Base-by-base conservation (phyloP, 352 stramenopile genomes). In the Globisporangium barbulae region DNA sequence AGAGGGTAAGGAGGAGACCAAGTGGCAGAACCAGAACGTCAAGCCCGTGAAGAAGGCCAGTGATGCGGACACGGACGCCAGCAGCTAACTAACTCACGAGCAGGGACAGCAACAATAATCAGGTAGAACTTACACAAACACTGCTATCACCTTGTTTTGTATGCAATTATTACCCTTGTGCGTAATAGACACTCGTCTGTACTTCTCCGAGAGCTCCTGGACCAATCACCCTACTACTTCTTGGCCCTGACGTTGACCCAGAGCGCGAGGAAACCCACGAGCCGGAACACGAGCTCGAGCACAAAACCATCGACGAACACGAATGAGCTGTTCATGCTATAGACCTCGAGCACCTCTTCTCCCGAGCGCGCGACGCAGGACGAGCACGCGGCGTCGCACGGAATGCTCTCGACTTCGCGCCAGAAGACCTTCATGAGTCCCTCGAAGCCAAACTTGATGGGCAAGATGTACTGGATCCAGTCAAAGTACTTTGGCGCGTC, bases 11-110 rank as follows among this genome's bases (percentile, higher is more conserved):
- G 75, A 88, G 56, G 83, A 91, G 70, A 91, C 80, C 68, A 89
- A 89, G 63, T 91, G 83, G 83, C 73, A 81, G 49, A 91, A 91
- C 65, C 79, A 87, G 70, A 89, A 89, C 70, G 72, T 89, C 58
- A 85, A 83, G 30, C 70, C 73, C 1, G 63, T 68, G 28, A 68
- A 70, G 45, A 55, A 65, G 42, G 62, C 56, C 30, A 37, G 48
- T 12, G 58, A 71, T 21, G 53, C 54, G 17, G 56, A 59, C 21
- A 47, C 54, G 22, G 56, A 59, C 21, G 22, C 49, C 3, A 55
- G 49, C 49, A 55, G 39, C 17, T 59, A 47, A n/a, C 0, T 8
- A 13, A 49, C 19, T 19, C 41, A n/a, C 25, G 25, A 28, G 25
- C 25, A 28, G 25, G 1, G 2, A 21, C 15, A 15, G 44, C 44